Base-by-base conservation (phyloP, 768 basidiomycete species). In the Ramaria sp. region DNA sequence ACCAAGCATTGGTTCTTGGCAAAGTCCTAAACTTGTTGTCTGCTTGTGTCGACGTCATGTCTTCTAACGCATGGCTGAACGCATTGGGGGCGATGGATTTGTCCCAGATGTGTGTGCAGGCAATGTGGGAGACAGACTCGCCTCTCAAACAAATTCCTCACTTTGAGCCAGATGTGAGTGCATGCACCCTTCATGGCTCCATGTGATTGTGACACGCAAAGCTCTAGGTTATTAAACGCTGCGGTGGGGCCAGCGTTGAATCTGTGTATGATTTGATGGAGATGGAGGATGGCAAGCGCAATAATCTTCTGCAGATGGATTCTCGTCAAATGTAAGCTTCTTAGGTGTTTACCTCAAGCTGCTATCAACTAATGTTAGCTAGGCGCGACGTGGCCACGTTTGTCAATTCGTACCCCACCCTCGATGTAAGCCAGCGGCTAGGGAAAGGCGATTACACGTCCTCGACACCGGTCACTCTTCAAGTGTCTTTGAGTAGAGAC, bases 211-310 rank as follows among this genome's bases (percentile, higher is more conserved):
- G 20, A 20, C 48, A 19, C 31, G 51, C 13, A 6, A 39, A 45
- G 52, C 53, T 30, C 1, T 61, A 90, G 86, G 83, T 88, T 43
- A 74, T 98, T 66, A 80, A 83, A 64, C 82, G 93, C 10, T 97
- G 93, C 74, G 88, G 88, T 66, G 80, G 77, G 0, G 87, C 84
- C 7, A 80, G 80, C 7, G 75, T 96, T 54, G 90, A 91, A 59
- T 88, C 89, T 1, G 93, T 99, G 0, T 96, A 97, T 67, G 96
- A 98, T 67, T 79, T 98, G 60, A 96, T 97, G 90, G 96, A 98
- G 68, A 83, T 98, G 83, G 96, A 98, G 66, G 95, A 97, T 63
- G 86, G 88, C 58, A 78, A 89, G 65, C 80, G 96, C 37, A 88
- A 81, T 57, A 73, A 82, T 54, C 72, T 97, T 22, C 71, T 98